phyloP scores from a whole-genome alignment of 768 basidiomycete genomes.

The Leucocoprinus birnbaumii region DNA sequence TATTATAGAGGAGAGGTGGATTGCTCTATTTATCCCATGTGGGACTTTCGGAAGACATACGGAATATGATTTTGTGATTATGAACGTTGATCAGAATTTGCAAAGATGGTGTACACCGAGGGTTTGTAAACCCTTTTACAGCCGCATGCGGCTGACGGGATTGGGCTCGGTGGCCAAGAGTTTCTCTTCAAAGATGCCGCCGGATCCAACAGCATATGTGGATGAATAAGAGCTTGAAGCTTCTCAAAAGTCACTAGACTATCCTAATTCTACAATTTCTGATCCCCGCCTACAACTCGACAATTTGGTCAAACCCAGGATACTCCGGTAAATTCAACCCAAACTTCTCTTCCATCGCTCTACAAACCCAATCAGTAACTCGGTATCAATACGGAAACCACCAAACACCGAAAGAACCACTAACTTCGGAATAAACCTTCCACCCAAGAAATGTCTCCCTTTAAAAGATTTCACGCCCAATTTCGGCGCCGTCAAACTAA shows the following conservation, averaged over 20 bases:
- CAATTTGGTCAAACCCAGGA: slow-evolving; percentile 77
- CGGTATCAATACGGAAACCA: not conserved
- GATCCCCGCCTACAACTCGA: slow-evolving; percentile 52
- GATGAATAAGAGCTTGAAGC: too few relatives aligned
- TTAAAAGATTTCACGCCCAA: slow-evolving; percentile 73
- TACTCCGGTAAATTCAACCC: slow-evolving; percentile 81
- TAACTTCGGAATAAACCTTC: slow-evolving; percentile 88
- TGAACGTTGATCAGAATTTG: too few relatives aligned
- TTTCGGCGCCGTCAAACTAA: slow-evolving; percentile 95
- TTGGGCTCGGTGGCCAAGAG: too few relatives aligned
- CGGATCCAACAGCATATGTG: too few relatives aligned
- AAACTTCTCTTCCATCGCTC: slow-evolving; percentile 70
- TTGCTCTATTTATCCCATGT: slow-evolving; percentile 4
- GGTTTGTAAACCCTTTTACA: too few relatives aligned
- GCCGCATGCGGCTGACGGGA: too few relatives aligned
- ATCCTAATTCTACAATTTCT: slow-evolving; percentile 5
- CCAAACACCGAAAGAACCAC: too few relatives aligned
- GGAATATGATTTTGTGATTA: not conserved
- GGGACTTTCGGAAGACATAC: slow-evolving; percentile 8
- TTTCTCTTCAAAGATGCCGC: too few relatives aligned
- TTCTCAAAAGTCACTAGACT: too few relatives aligned
- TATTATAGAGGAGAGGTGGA: too few relatives aligned
- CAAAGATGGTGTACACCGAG: too few relatives aligned
- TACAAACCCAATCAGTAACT: slow-evolving; percentile 24
- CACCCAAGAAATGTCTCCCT: slow-evolving; percentile 91